Conservation (phyloP, 306 rosid species). For the Aeschynomene evenia region DNA sequence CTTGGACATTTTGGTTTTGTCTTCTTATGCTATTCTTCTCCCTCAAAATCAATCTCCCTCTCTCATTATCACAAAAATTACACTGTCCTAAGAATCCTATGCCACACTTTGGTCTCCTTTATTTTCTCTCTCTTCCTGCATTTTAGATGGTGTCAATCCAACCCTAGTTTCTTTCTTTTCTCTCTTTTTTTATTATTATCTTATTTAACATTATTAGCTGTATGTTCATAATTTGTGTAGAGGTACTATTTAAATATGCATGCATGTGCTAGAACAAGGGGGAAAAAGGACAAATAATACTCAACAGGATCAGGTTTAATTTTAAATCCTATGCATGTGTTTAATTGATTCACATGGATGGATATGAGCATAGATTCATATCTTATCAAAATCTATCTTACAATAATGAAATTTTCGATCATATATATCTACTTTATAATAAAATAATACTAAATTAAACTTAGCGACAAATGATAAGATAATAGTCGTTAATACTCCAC, state of each 20-base stretch:
- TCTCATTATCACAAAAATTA: constrained; percentile 26
- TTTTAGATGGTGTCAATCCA: constrained; percentile 33
- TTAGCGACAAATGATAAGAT: neutral
- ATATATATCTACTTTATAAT: neutral
- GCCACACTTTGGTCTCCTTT: neutral
- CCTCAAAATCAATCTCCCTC: constrained; percentile 7
- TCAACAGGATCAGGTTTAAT: neutral
- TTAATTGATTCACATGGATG: neutral
- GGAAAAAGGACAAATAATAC: neutral
- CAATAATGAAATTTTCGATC: too few species aligned
- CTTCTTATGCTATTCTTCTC: constrained; percentile 31
- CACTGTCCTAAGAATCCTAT: constrained; percentile 40
- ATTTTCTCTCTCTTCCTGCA: constrained; percentile 18
- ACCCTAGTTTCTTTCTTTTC: constrained; percentile 11
- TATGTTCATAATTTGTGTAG: neutral
- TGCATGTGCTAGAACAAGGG: neutral
- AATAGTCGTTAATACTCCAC: neutral
- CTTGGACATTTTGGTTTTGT: constrained; percentile 44
- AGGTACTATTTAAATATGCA: constrained; percentile 3
- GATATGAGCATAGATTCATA: neutral
- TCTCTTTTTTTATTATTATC: too few species aligned
- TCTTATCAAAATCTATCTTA: neutral
- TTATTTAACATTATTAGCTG: constrained; percentile 23
- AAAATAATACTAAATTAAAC: neutral
- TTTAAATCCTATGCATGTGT: neutral